Evolutionary conservation across 495 filamentous ascomycete genomes (phyloP), one percentile per base, ranked within the genome.

Genomic region (Lepidopterella palustris): DNA sequence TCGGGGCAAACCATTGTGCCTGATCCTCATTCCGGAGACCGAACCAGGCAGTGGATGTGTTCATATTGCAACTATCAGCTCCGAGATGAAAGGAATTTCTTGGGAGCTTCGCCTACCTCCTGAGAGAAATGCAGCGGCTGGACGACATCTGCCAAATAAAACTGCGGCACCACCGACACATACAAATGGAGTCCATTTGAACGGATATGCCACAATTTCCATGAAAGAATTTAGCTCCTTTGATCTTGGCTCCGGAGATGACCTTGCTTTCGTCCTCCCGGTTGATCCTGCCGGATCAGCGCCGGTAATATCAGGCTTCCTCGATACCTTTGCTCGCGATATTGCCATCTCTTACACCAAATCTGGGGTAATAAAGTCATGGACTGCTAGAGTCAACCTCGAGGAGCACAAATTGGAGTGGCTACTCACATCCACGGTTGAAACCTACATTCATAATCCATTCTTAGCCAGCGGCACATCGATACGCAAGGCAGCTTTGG

Each of bases 251-350:
- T 73, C 86, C 27, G 78, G 83, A 8, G 87, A 90, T 56, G 87
- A 92, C 57, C 73, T 96, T 20, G 81, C 84, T 11, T 93, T 92
- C 65, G 85, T 96, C 3, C 75, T 95, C 6, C 90, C 92, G 1
- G 90, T 96, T 47, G 92, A 97, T 70, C 90, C 92, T 11, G 91
- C 91, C 9, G 92, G 92, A 24, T 82, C 86, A 11, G 77, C 81
- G 47, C 78, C 83, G 11, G 76, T 84, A 24, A 79, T 84, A 23
- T 88, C 88, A n/a, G 88, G 85, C 4, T 95, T 90, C 58, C 79
- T 96, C 48, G 92, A 96, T 68, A 82, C 87, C 0, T 96, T 96
- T 69, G 88, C 90, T 11, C 83, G 86, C 27, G 91, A 96, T 63
- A 86, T 96, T 49, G 90, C 88, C 9, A 84, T 96, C 25, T 92